Evolutionary conservation across 139 green algal genomes (phyloP).

Genomic region (Chlorella sp.): DNA sequence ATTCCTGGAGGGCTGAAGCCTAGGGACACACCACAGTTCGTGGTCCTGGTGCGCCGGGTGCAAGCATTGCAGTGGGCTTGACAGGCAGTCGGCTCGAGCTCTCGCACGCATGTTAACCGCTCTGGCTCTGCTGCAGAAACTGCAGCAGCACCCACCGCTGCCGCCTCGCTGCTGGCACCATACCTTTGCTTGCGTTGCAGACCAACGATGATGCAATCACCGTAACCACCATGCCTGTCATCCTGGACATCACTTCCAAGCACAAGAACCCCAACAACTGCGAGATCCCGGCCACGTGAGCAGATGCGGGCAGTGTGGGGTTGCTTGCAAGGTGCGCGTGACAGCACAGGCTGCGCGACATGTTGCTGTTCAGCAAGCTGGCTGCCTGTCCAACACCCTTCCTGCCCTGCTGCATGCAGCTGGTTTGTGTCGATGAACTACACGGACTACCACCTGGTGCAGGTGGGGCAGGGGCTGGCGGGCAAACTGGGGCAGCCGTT

Average conservation of each 20-base stretch:
- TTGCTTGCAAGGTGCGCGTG: too few species aligned
- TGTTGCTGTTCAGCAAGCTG: not conserved
- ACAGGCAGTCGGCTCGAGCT: too few species aligned
- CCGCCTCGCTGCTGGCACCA: not conserved
- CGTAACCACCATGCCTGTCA: slow-evolving; percentile 21
- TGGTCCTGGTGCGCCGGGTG: slow-evolving; percentile 33
- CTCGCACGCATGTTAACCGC: too few species aligned
- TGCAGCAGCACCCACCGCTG: not conserved
- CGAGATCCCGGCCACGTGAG: slow-evolving; percentile 34
- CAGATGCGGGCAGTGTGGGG: not conserved
- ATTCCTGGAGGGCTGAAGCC: slow-evolving; percentile 15
- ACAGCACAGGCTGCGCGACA: not conserved
- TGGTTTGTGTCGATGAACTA: slow-evolving; percentile 40
- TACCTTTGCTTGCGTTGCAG: not conserved
- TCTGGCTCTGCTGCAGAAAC: too few species aligned
- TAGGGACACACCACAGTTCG: slow-evolving; percentile 15
- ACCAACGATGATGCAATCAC: slow-evolving; percentile 41
- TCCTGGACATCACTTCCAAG: slow-evolving; percentile 28
- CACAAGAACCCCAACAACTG: slow-evolving; percentile 32
- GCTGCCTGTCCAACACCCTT: not conserved
- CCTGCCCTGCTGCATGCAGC: not conserved
- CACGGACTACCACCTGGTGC: slow-evolving; percentile 30
- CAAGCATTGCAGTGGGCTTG: too few species aligned
- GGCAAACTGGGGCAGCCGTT: not conserved
- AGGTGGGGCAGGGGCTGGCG: not conserved